Base-by-base conservation (phyloP, 129 eudicot species). In the Silybum marianum region DNA sequence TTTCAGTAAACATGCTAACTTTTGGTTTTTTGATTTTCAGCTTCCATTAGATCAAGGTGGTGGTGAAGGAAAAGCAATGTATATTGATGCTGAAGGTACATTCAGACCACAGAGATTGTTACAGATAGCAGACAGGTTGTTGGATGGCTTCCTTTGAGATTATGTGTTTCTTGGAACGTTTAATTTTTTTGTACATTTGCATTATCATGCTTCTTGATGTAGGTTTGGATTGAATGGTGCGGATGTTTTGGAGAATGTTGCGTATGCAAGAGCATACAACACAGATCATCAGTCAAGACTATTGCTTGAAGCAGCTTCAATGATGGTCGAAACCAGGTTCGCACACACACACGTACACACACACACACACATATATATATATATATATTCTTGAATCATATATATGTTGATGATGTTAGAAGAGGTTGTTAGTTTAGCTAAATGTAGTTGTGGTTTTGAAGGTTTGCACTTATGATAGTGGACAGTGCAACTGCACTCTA, bases 51-150 rank as follows among this genome's bases (percentile, higher is more conserved):
- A 92, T 83, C 97, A 95, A 89, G 99, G 99, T 65, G 99, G 99
- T 24, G 99, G 99, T 84, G 97, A 95, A 74, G 97, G 99, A 71
- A 95, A 95, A 88, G 97, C 97, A 22, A 92, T 95, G 99, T 95
- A 95, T 78, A 95, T 95, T 81, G 99, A 95, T 85, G 97, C 97
- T 67, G 97, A 95, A 80, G 99, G 99, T 26, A 92, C 99, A 85
- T 95, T 95, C 73, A 90, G 99, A 72, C 99, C 97, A 18, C 99
- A 95, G 84, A 91, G 99, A 76, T 92, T 95, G 19, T 73, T 95
- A 83, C 99, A 95, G 79, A 95, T 95, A 58, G 97, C 97, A 22
- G 99, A 92, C 82, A 95, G 97, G 97, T 95, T 30, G 72, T 69
- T 69, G 40, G 65, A 54, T 34, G 10, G 23, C 39, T 63, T 14